phyloP scores from a whole-genome alignment of 306 rosid genomes.

The Trifolium dubium region DNA sequence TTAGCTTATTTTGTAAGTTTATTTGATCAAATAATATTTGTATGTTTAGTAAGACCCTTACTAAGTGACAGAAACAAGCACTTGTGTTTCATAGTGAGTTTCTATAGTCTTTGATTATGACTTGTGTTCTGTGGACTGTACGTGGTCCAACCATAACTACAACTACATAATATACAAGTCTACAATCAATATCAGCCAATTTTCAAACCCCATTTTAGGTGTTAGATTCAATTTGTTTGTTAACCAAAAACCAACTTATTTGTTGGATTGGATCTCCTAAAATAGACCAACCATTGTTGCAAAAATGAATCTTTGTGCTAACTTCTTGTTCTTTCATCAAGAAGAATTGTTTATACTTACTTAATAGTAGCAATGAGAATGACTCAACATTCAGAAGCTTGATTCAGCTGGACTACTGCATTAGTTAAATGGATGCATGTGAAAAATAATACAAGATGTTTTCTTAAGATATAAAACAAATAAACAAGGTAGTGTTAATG shows the following conservation, averaged over 20 bases:
- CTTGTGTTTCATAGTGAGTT: constrained; percentile 42
- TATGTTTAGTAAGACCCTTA: too few species aligned
- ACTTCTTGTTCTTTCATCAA: constrained; percentile 27
- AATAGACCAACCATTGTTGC: constrained; percentile 31
- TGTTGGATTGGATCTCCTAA: constrained; percentile 9
- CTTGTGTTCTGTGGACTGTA: constrained; percentile 15
- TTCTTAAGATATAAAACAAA: constrained; percentile 29
- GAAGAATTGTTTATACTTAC: neutral
- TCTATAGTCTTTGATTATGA: constrained; percentile 49
- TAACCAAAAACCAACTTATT: constrained; percentile 37
- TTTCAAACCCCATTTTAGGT: constrained; percentile 44
- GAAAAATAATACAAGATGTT: neutral
- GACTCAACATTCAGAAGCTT: constrained; percentile 5
- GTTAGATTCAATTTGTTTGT: constrained; percentile 25
- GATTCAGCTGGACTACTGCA: constrained; percentile 1
- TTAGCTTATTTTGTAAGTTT: neutral
- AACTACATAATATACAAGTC: neutral
- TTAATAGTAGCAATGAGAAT: too few species aligned
- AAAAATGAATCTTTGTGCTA: constrained; percentile 31
- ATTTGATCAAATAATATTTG: neutral
- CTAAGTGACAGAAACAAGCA: constrained; percentile 32
- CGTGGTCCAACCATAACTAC: constrained; percentile 42
- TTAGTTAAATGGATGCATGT: constrained; percentile 11
- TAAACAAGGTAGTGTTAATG: neutral
- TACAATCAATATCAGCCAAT: constrained; percentile 24